Evolutionary conservation across 352 stramenopile genomes (phyloP).

Genomic region (Blastocystis sp.): DNA sequence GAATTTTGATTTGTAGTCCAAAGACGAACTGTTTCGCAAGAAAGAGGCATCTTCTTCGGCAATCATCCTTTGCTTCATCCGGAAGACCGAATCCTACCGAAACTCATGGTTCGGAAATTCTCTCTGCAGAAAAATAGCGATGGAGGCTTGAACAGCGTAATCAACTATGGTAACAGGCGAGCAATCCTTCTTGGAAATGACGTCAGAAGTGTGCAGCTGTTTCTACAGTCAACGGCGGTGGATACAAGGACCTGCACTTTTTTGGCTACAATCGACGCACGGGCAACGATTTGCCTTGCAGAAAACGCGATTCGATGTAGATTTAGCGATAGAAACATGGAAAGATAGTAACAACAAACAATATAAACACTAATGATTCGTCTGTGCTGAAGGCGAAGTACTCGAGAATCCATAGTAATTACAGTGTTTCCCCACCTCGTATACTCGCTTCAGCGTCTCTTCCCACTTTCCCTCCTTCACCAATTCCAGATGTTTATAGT

Average conservation of each 20-base stretch:
- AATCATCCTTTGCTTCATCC: not conserved
- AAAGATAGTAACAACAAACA: slow-evolving; percentile 3
- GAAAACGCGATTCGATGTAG: not conserved
- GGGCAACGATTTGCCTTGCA: not conserved
- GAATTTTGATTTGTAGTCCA: not conserved
- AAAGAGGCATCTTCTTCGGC: slow-evolving; percentile 9
- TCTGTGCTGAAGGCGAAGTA: not conserved
- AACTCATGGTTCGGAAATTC: not conserved
- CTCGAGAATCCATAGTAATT: slow-evolving; percentile 39
- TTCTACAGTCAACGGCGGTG: not conserved
- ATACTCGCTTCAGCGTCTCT: slow-evolving; percentile 49
- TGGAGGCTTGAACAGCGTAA: slow-evolving; percentile 31
- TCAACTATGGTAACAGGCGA: slow-evolving; percentile 56
- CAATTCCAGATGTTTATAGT: slow-evolving; percentile 72
- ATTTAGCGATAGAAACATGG: not conserved
- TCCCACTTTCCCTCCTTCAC: slow-evolving; percentile 67
- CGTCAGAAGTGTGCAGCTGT: not conserved
- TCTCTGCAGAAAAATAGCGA: slow-evolving; percentile 10
- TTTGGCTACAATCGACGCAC: slow-evolving; percentile 22
- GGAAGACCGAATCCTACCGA: not conserved
- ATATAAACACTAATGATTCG: not conserved
- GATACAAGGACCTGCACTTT: not conserved
- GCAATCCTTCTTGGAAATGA: not conserved
- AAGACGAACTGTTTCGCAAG: not conserved
- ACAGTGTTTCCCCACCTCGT: slow-evolving; percentile 49